Percentiles rank a stretch among this genome's conserved stretches.
These are phyloP conservation scores for Herpetomonas tarakana DNA, from an alignment of 208 protist genomes.

Conservation along the genomic window DNA sequence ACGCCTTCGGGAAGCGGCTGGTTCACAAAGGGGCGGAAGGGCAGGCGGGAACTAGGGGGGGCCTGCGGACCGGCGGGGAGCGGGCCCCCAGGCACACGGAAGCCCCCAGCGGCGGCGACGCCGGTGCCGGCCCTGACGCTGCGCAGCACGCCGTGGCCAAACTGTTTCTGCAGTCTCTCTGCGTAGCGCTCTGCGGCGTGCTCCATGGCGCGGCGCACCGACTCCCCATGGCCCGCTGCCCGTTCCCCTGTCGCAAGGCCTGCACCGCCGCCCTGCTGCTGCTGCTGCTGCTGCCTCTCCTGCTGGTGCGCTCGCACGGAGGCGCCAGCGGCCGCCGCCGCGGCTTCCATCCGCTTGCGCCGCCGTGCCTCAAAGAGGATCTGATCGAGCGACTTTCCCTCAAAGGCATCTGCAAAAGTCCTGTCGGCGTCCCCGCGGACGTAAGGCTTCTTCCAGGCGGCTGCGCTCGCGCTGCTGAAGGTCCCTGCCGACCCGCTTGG, in stretches of 20 bases:
- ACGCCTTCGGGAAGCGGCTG: constrained; percentile 57
- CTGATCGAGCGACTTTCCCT: constrained; percentile 79
- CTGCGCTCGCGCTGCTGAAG: constrained; percentile 7
- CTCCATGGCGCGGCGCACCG: constrained; percentile 56
- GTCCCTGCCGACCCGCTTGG: too few relatives aligned
- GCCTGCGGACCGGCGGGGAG: constrained; percentile 18
- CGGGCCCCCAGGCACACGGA: not conserved
- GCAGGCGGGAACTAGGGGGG: constrained; percentile 54
- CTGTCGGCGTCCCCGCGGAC: constrained; percentile 81
- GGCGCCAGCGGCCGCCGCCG: not conserved
- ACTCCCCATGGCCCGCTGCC: constrained; percentile 39
- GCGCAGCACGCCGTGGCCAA: constrained; percentile 49
- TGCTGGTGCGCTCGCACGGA: not conserved
- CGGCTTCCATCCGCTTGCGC: constrained; percentile 25
- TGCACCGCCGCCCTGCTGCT: constrained; percentile 12
- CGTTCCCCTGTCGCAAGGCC: not conserved
- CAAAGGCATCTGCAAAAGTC: constrained; percentile 77
- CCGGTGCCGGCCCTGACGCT: constrained; percentile 21
- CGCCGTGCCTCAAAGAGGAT: constrained; percentile 75
- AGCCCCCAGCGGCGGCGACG: not conserved
- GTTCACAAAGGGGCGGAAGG: constrained; percentile 72
- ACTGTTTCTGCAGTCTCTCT: constrained; percentile 38
- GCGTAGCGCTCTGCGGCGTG: constrained; percentile 56
- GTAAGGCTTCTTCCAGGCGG: constrained; percentile 37
- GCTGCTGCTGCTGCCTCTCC: not conserved